Conservation (phyloP, 257 asterid species). For the Nicotiana sylvestris region DNA sequence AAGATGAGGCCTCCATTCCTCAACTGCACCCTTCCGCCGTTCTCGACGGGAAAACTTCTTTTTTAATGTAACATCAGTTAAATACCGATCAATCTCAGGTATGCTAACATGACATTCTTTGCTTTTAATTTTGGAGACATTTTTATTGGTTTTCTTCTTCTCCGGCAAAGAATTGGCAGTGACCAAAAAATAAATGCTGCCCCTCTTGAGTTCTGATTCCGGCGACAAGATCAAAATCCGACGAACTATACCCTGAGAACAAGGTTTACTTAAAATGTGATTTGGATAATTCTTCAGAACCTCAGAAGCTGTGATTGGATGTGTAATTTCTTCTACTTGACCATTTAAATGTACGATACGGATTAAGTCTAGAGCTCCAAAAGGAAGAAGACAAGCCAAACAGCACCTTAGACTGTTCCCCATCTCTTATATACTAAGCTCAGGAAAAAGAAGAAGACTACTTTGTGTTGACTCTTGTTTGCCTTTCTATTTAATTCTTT, state of each 20-base stretch:
- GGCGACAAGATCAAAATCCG: constrained; percentile 67
- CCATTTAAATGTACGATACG: constrained; percentile 87
- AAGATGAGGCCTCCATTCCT: constrained; percentile 61
- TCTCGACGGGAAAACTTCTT: constrained; percentile 35
- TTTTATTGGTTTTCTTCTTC: constrained; percentile 28
- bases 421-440: constrained; percentile 25
- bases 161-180: constrained; percentile 60
- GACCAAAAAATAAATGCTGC: constrained; percentile 86
- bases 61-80: background rate
- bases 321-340: constrained; percentile 60
- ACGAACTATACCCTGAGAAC: constrained; percentile 48
- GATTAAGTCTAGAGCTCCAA: constrained; percentile 91
- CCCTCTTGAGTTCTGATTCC: constrained; percentile 81
- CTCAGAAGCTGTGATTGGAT: constrained; percentile 74
- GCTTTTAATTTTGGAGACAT: constrained; percentile 25
- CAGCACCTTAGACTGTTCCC: constrained; percentile 93
- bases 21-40: constrained; percentile 36
- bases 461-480: too few species aligned
- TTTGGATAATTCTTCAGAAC: constrained; percentile 59
- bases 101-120: background rate
- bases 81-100: background rate
- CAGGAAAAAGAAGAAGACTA: too few species aligned
- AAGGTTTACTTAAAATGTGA: constrained; percentile 65
- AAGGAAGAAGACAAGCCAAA: constrained; percentile 95
- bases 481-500: too few species aligned